Conservation (phyloP, 257 asterid species). For the Solanum dulcamara region DNA sequence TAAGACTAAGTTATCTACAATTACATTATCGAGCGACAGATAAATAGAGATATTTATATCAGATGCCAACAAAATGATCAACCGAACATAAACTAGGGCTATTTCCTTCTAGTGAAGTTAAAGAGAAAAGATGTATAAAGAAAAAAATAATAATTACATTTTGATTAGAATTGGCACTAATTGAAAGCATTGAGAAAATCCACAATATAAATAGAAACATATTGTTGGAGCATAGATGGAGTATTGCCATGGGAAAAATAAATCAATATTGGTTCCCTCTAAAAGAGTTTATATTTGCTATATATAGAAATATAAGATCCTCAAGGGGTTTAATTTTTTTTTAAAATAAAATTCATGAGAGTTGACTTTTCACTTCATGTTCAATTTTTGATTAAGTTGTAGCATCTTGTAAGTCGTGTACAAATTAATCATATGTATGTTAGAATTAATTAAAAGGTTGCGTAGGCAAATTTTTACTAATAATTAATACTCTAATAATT, state of each 20-base stretch:
- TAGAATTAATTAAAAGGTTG: neutral
- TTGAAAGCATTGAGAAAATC: neutral
- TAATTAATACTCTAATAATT: neutral
- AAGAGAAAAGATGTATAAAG: neutral
- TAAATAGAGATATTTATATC: neutral
- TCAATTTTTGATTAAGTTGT: too few species aligned
- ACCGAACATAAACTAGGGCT: neutral
- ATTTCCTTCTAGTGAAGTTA: neutral
- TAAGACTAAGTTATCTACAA: constrained; percentile 4
- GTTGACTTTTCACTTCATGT: neutral
- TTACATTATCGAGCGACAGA: neutral
- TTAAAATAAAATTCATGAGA: neutral
- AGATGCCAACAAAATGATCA: neutral
- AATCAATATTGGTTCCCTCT: neutral
- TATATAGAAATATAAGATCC: neutral
- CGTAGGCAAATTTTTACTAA: neutral
- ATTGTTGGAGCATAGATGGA: neutral
- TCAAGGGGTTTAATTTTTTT: neutral
- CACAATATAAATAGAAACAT: neutral
- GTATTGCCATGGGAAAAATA: neutral
- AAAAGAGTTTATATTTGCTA: neutral
- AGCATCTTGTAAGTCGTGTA: neutral
- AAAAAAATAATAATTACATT: neutral
- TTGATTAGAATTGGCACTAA: neutral
- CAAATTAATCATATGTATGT: neutral